phyloP scores from a whole-genome alignment of 805 yeast species.

The Candida maris region DNA sequence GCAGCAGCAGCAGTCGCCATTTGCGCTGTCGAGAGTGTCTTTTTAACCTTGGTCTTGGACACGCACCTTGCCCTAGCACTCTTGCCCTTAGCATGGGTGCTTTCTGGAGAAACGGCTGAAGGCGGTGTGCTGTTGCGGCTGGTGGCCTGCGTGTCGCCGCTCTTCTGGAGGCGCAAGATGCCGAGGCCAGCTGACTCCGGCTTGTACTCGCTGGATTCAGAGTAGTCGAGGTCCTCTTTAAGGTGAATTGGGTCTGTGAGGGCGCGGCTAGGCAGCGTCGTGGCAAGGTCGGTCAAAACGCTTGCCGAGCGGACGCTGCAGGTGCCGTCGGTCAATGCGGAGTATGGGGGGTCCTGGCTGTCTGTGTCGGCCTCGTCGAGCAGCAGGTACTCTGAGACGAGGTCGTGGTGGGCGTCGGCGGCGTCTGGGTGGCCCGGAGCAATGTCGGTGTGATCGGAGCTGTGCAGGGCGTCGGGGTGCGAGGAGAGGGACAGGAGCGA shows the following conservation, averaged over 20 bases:
- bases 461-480: neutral
- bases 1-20: constrained; percentile 31
- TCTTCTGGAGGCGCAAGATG: neutral
- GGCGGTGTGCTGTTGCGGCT: neutral
- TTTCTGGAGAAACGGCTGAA: neutral
- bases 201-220: too few relatives aligned
- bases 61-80: constrained; percentile 3
- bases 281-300: neutral
- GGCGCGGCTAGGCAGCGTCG: too few relatives aligned
- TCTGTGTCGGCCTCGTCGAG: constrained; percentile 1
- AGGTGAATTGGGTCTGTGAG: neutral
- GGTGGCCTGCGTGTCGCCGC: neutral
- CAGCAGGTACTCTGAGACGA: constrained; percentile 1
- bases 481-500: neutral
- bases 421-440: constrained; percentile 1
- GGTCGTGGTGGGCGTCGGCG: constrained; percentile 1
- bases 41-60: constrained; percentile 5
- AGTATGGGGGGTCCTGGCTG: neutral
- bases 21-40: constrained; percentile 20
- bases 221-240: neutral
- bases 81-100: neutral
- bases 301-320: neutral
- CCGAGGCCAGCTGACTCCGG: neutral
- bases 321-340: neutral
- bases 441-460: too few relatives aligned